These are phyloP conservation scores for Pilobolus umbonatus DNA, from an alignment of 192 early-diverging fungal species.

Conservation along the genomic window DNA sequence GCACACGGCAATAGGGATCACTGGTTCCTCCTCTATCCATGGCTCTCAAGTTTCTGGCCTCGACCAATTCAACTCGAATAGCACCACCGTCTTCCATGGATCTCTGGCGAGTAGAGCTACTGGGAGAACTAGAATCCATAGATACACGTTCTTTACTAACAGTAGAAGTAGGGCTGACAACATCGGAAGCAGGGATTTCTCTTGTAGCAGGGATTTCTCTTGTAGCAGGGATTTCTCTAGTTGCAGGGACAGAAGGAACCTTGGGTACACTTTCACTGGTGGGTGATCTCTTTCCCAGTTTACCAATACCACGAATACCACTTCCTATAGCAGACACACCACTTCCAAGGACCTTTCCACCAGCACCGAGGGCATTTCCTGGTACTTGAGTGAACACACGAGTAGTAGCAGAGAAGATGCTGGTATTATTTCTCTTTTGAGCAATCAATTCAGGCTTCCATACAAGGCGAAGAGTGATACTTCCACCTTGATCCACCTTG, in stretches of 20 bases:
- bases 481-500: constrained; percentile 26
- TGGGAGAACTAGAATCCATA: neutral
- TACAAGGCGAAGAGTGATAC: constrained; percentile 49
- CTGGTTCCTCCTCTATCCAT: constrained; percentile 30
- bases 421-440: constrained; percentile 29
- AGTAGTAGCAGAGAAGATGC: constrained; percentile 28
- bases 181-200: neutral
- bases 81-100: constrained; percentile 28
- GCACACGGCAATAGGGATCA: constrained; percentile 65
- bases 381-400: constrained; percentile 49
- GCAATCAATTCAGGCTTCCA: constrained; percentile 53
- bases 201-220: neutral
- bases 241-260: constrained; percentile 1
- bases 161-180: neutral
- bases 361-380: constrained; percentile 47
- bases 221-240: too few relatives aligned
- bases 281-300: constrained; percentile 36
- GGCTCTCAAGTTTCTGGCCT: constrained; percentile 42
- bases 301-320: constrained; percentile 19
- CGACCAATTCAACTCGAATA: constrained; percentile 39
- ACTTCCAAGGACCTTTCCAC: constrained; percentile 33
- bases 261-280: constrained; percentile 27
- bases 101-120: constrained; percentile 5
- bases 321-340: constrained; percentile 27
- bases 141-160: neutral